Base-by-base conservation (phyloP, 805 yeast genomes). In the Henningerozyma blattae region DNA sequence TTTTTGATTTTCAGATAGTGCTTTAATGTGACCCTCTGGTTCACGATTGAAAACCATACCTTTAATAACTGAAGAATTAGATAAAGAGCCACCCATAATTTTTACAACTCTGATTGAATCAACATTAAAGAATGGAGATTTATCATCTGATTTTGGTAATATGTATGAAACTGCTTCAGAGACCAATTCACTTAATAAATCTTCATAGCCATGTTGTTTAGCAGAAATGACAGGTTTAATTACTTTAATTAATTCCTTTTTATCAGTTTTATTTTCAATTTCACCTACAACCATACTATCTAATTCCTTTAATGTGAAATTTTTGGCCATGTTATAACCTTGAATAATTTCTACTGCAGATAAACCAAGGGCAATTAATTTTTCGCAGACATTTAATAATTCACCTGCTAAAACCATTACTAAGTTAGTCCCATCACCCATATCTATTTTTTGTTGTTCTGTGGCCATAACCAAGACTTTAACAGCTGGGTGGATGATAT, bases 41-140 rank as follows among this genome's bases (percentile, higher is more conserved):
- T 86, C 94, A 49, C 93, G 74, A 45, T 94, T 94, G 70, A 91
- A 89, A 26, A 91, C 95, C 98, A 91, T 91, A 46, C 98, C 98
- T 61, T 82, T 84, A 43, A 91, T 67, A 34, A 91, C 97, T 48
- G 70, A 70, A 10, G 94, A 80, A 47, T 69, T 68, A 25, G 65
- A 61, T 46, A 91, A 65, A 34, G 87, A 68, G 14, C 93, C 69
- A 40, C 98, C 98, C 95, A 91, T 84, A 46, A 91, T 81, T 62
- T 91, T 91, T 34, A 91, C 98, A 14, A 91, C 95, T 56, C 98
- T 76, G 41, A 91, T 72, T 38, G 87, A 80, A 56, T 91, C 98
- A 36, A 89, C 91, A 56, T 87, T 91, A 69, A 91, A 91, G 26
- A 38, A 49, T 28, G 48, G 42, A 5, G 43, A 40, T 26, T 39